These are phyloP conservation scores for Thelonectria discophora DNA, from an alignment of 2,329 filamentous ascomycete species.

Conservation along the genomic window DNA sequence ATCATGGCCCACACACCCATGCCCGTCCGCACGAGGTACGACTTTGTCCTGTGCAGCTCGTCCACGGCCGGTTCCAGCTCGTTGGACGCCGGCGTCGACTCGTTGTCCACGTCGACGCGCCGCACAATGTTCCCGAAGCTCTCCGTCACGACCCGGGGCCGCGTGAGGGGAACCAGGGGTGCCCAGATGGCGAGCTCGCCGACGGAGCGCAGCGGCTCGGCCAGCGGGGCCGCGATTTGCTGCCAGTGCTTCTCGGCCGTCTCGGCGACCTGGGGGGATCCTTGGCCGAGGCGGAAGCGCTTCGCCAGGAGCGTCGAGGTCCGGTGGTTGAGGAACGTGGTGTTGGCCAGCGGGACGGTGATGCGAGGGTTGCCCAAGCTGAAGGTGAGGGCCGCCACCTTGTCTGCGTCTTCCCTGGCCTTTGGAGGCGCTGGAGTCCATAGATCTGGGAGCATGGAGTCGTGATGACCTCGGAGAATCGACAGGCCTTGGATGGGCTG, in stretches of 20 bases:
- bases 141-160: constrained; percentile 67
- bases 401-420: constrained; percentile 45
- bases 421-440: constrained; percentile 49
- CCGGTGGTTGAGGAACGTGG: constrained; percentile 76
- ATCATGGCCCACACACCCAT: constrained; percentile 80
- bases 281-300: constrained; percentile 41
- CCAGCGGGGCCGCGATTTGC: constrained; percentile 42
- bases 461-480: constrained; percentile 56
- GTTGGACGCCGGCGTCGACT: constrained; percentile 68
- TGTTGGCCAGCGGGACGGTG: constrained; percentile 77
- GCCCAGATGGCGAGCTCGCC: constrained; percentile 45
- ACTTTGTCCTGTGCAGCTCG: constrained; percentile 58
- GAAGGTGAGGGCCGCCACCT: constrained; percentile 54
- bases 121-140: constrained; percentile 84
- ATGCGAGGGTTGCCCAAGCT: constrained; percentile 50
- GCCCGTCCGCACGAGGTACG: constrained; percentile 50
- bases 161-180: constrained; percentile 70
- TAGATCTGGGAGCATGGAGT: constrained; percentile 55
- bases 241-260: constrained; percentile 52
- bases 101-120: constrained; percentile 61
- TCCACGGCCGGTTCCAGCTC: constrained; percentile 75
- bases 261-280: constrained; percentile 35
- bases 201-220: constrained; percentile 31
- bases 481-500: constrained; percentile 57
- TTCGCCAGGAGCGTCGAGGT: constrained; percentile 64